Evolutionary conservation across 1,284 basidiomycete genomes (phyloP).

Genomic region (Peniophora sp.): DNA sequence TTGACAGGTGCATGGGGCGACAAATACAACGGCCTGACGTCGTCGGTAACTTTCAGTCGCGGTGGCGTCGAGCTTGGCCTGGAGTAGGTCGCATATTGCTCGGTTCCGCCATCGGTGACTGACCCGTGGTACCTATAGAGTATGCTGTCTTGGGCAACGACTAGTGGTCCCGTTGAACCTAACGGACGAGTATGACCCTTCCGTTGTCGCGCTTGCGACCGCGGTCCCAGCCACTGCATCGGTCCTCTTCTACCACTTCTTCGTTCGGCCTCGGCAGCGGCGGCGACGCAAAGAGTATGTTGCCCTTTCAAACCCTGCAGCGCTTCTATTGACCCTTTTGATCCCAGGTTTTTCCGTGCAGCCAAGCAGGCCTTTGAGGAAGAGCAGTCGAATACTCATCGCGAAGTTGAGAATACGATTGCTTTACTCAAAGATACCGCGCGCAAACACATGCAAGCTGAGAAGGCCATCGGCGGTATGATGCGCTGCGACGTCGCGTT

Average conservation of each 20-base stretch:
- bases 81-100: slow-evolving; percentile 19
- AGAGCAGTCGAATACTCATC: slow-evolving; percentile 45
- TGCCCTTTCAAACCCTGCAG: not conserved
- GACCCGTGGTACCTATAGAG: slow-evolving; percentile 14
- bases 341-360: slow-evolving; percentile 40
- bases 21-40: slow-evolving; percentile 18
- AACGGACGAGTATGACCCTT: slow-evolving; percentile 21
- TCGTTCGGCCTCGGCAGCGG: slow-evolving; percentile 23
- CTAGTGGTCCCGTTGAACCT: slow-evolving; percentile 26
- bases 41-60: slow-evolving; percentile 20
- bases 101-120: slow-evolving; percentile 8
- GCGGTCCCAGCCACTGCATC: slow-evolving; percentile 25
- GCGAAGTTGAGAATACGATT: slow-evolving; percentile 47
- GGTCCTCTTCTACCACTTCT: slow-evolving; percentile 24
- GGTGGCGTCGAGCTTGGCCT: slow-evolving; percentile 25
- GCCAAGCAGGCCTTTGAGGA: slow-evolving; percentile 46
- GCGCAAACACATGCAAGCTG: slow-evolving; percentile 33
- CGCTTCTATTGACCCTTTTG: not conserved
- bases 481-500: slow-evolving; percentile 2
- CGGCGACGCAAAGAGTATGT: slow-evolving; percentile 22
- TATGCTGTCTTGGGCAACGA: slow-evolving; percentile 25
- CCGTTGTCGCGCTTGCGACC: slow-evolving; percentile 22
- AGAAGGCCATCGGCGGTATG: slow-evolving; percentile 23
- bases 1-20: slow-evolving; percentile 21
- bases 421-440: slow-evolving; percentile 37